Conservation (phyloP, 2,329 filamentous ascomycete species). For the Fusarium brachygibbosum region DNA sequence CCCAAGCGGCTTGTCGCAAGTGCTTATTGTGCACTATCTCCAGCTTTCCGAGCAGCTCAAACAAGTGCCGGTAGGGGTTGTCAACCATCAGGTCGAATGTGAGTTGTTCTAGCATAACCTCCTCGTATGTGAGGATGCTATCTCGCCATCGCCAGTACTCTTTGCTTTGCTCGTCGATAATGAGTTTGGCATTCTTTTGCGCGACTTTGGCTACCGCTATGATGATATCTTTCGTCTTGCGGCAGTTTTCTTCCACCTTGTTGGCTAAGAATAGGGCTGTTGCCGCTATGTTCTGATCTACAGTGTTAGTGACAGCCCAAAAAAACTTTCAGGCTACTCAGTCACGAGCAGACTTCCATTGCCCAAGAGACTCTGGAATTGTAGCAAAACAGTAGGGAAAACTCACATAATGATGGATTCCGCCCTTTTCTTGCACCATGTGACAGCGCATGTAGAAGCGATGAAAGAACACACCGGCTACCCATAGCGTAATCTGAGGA, state of each 20-base stretch:
- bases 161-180: conserved; percentile 96
- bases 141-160: conserved; percentile 99
- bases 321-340: conserved; percentile 1
- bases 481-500: conserved; percentile 91
- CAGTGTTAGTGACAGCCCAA: conserved; percentile 29
- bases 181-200: conserved; percentile 90
- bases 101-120: conserved; percentile 88
- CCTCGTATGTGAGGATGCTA: conserved; percentile 91
- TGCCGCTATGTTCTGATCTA: conserved; percentile 79
- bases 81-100: conserved; percentile 95
- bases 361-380: not conserved
- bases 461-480: conserved; percentile 94
- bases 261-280: conserved; percentile 94
- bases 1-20: conserved; percentile 89
- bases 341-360: conserved; percentile 4
- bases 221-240: conserved; percentile 95
- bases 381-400: not conserved
- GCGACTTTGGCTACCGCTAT: conserved; percentile 94
- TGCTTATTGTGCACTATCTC: conserved; percentile 82
- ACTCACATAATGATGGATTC: conserved; percentile 90
- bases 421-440: conserved; percentile 80
- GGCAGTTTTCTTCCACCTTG: conserved; percentile 96
- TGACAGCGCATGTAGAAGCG: conserved; percentile 93
- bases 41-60: conserved; percentile 81
- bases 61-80: conserved; percentile 87